Conservation (phyloP, 139 green algal genomes). For the Haematococcus sp. region DNA sequence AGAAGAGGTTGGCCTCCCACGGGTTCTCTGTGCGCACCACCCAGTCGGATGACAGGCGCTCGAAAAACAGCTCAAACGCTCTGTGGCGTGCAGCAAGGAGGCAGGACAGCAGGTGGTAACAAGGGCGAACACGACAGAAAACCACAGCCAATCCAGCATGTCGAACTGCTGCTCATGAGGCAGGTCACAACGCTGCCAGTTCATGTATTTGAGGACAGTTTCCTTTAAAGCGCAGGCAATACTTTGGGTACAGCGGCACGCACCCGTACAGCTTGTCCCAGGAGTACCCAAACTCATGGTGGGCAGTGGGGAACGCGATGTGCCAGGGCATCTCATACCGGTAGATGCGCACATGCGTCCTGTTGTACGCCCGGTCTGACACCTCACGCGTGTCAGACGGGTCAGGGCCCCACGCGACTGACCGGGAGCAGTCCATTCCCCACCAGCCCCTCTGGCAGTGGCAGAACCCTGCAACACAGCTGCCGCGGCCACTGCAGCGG, state of each 20-base stretch:
- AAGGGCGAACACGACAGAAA: too few relatives aligned
- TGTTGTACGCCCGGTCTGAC: neutral
- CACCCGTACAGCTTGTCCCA: too few relatives aligned
- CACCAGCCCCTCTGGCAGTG: neutral
- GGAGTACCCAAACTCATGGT: neutral
- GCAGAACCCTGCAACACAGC: slow-evolving; percentile 6
- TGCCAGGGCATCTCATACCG: slow-evolving; percentile 16
- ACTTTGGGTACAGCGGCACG: too few relatives aligned
- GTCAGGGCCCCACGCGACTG: neutral
- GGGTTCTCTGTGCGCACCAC: neutral
- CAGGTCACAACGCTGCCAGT: too few relatives aligned
- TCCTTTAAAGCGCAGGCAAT: too few relatives aligned
- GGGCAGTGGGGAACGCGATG: neutral
- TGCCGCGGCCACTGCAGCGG: neutral
- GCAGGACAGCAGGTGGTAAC: too few relatives aligned
- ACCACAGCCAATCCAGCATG: too few relatives aligned
- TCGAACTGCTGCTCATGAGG: neutral
- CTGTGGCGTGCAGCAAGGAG: too few relatives aligned
- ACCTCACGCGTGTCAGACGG: neutral
- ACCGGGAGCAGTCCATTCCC: slow-evolving; percentile 15
- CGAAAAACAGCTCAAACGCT: too few relatives aligned
- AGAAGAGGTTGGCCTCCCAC: neutral
- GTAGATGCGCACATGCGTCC: slow-evolving; percentile 3
- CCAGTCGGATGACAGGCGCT: neutral
- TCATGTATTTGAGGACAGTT: too few relatives aligned